These are phyloP conservation scores for Metarhizium album DNA, from an alignment of 2,329 filamentous ascomycete species.

Conservation along the genomic window DNA sequence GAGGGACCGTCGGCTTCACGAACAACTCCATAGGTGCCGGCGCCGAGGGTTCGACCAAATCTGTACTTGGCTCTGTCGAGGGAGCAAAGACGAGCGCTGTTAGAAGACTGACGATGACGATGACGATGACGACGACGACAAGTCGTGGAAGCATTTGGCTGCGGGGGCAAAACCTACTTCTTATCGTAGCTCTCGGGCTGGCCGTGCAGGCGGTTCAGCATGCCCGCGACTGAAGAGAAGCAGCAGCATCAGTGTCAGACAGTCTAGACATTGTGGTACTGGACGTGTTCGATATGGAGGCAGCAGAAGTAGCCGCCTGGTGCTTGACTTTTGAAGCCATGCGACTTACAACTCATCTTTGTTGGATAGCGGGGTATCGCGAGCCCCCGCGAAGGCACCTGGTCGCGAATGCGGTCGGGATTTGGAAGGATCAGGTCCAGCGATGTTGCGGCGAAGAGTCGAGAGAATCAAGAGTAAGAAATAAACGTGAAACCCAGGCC, in stretches of 20 bases:
- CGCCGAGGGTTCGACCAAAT: conserved; percentile 88
- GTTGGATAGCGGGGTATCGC: conserved; percentile 16
- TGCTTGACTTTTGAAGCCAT: not conserved
- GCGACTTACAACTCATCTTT: conserved; percentile 23
- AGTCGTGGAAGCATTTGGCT: conserved; percentile 14
- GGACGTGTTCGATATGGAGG: not conserved
- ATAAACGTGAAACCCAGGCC: too few relatives aligned
- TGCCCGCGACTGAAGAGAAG: conserved; percentile 56
- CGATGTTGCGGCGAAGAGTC: not conserved
- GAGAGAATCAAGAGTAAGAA: too few relatives aligned
- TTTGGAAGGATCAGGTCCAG: not conserved
- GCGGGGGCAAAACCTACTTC: conserved; percentile 49
- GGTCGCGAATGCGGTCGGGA: not conserved
- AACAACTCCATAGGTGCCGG: conserved; percentile 96
- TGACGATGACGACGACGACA: not conserved
- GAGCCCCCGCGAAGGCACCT: not conserved
- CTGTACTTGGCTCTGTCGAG: conserved; percentile 66
- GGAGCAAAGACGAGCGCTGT: not conserved
- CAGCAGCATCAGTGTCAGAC: conserved; percentile 12
- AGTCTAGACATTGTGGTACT: not conserved
- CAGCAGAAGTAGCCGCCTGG: not conserved
- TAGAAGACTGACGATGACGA: not conserved
- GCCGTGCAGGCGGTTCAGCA: conserved; percentile 92
- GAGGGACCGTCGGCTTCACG: conserved; percentile 79
- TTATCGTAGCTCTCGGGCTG: conserved; percentile 98